Conservation (phyloP, 2,329 filamentous ascomycete species). For the Exutisphaerella laricina region DNA sequence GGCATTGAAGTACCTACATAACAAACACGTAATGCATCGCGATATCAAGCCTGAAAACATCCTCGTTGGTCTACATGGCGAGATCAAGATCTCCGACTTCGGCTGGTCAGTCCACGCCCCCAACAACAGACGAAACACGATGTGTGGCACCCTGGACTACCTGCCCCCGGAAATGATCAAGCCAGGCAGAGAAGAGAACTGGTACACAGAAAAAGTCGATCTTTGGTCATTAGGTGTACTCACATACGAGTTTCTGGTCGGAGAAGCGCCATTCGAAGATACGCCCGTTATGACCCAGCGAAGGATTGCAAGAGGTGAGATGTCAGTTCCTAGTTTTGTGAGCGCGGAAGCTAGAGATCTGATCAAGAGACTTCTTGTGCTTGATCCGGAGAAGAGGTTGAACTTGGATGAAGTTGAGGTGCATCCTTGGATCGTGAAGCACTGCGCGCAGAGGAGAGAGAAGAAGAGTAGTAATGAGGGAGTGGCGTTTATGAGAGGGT, state of each 20-base stretch:
- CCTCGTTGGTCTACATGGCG: constrained; percentile 88
- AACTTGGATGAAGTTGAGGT: constrained; percentile 79
- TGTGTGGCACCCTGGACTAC: constrained; percentile 97
- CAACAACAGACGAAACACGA: constrained; percentile 85
- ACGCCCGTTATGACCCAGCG: constrained; percentile 90
- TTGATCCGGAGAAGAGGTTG: constrained; percentile 91
- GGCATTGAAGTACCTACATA: constrained; percentile 82
- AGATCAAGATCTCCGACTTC: constrained; percentile 98
- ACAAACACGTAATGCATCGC: constrained; percentile 94
- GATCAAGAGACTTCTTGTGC: constrained; percentile 83
- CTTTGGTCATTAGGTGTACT: constrained; percentile 92
- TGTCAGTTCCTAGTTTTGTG: constrained; percentile 86
- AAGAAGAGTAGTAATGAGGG: constrained; percentile 4
- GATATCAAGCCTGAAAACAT: constrained; percentile 99
- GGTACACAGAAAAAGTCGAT: constrained; percentile 92
- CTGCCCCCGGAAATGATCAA: constrained; percentile 97
- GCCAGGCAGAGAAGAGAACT: constrained; percentile 71
- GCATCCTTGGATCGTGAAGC: constrained; percentile 96
- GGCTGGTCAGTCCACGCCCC: constrained; percentile 98
- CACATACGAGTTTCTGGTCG: constrained; percentile 93
- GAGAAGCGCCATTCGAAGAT: constrained; percentile 95
- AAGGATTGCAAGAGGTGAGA: constrained; percentile 81
- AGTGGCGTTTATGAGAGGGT: constrained; percentile 1
- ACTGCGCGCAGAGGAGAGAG: constrained; percentile 53
- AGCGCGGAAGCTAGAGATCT: constrained; percentile 85